Conservation (phyloP, 192 early-diverging fungal species). For the Backusella psychrophila region DNA sequence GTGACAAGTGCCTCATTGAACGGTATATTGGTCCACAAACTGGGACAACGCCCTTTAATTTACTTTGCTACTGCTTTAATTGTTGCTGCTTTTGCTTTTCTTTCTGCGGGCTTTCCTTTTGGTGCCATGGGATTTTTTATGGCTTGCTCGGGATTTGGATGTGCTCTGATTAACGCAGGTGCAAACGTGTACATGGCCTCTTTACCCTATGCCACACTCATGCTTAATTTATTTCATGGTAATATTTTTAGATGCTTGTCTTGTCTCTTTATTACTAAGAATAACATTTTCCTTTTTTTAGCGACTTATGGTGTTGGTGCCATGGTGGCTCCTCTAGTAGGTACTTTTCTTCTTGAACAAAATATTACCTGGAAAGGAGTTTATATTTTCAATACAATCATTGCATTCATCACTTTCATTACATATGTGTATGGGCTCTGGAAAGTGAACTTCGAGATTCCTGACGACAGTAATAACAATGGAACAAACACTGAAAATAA, state of each 20-base stretch:
- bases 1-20: slow-evolving; percentile 18
- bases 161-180: slow-evolving; percentile 27
- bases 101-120: slow-evolving; percentile 21
- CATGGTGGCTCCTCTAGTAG: slow-evolving; percentile 26
- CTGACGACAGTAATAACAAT: not conserved
- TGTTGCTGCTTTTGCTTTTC: slow-evolving; percentile 21
- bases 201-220: slow-evolving; percentile 26
- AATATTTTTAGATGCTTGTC: not conserved
- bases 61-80: slow-evolving; percentile 14
- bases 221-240: slow-evolving; percentile 36
- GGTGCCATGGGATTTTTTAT: slow-evolving; percentile 26
- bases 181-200: slow-evolving; percentile 26
- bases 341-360: slow-evolving; percentile 14
- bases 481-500: not conserved
- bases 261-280: no score
- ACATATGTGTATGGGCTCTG: slow-evolving; percentile 13
- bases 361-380: slow-evolving; percentile 22
- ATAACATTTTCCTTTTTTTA: not conserved
- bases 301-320: slow-evolving; percentile 33
- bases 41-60: slow-evolving; percentile 9
- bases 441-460: not conserved
- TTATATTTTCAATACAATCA: slow-evolving; percentile 22
- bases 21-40: slow-evolving; percentile 20
- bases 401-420: slow-evolving; percentile 18
- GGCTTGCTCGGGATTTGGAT: slow-evolving; percentile 15